phyloP scores from a whole-genome alignment of 1,284 basidiomycete genomes.

The Thelephora terrestris region DNA sequence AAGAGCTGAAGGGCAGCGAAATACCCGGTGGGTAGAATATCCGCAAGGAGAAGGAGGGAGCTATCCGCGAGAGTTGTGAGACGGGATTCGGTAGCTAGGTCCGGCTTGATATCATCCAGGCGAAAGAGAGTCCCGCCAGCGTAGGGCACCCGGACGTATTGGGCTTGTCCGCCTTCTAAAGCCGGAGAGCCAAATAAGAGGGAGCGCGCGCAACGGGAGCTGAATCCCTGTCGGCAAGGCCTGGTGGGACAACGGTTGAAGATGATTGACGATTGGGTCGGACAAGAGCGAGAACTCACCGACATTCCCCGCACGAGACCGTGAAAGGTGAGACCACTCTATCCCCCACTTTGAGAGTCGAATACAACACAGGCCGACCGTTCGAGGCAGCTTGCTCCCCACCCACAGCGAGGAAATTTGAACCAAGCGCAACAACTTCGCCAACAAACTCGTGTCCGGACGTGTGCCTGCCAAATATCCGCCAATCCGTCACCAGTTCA shows the following conservation, averaged over 20 bases:
- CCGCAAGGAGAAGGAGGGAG: constrained; percentile 66
- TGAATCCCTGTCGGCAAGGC: constrained; percentile 68
- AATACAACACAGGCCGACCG: constrained; percentile 51
- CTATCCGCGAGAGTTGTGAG: constrained; percentile 33
- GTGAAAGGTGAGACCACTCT: constrained; percentile 86
- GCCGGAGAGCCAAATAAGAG: constrained; percentile 63
- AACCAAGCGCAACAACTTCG: constrained; percentile 63
- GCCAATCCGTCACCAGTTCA: neutral
- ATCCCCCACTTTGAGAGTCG: constrained; percentile 66
- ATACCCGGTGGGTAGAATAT: constrained; percentile 71
- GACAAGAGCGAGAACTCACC: constrained; percentile 34
- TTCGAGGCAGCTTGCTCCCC: constrained; percentile 20
- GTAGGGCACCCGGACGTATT: constrained; percentile 74
- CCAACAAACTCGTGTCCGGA: constrained; percentile 84
- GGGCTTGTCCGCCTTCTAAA: constrained; percentile 79
- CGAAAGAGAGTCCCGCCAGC: constrained; percentile 75
- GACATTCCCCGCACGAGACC: constrained; percentile 72
- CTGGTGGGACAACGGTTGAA: constrained; percentile 27
- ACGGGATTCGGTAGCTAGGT: constrained; percentile 24
- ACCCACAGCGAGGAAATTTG: constrained; percentile 32
- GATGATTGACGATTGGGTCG: neutral
- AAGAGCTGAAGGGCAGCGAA: constrained; percentile 68
- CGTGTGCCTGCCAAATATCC: constrained; percentile 36
- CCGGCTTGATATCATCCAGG: constrained; percentile 35
- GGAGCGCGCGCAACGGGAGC: constrained; percentile 62